Evolutionary conservation across 208 protist species (phyloP), one percentile per base, ranked within the genome.

Genomic region (Zelonia costaricensis): DNA sequence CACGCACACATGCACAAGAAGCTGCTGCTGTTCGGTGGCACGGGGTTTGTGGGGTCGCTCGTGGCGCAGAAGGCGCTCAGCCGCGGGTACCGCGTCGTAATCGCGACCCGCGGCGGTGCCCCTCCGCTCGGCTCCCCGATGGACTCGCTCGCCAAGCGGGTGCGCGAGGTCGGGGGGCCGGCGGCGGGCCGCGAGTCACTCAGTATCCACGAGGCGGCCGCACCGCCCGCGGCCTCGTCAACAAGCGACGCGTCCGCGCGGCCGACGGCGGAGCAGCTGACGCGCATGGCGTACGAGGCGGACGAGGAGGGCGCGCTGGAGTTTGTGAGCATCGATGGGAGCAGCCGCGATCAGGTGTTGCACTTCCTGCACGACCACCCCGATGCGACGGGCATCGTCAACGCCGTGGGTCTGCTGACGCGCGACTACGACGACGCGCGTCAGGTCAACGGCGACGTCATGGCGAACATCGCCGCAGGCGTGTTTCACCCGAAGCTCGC

Each of bases 11-110:
- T 76, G 65, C 72, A 82, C 38, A 75, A 75, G 56, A 95, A 94
- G 53, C 39, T 95, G n/a, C 55, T 95, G 6, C 49, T 93, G n/a
- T 92, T 95, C 66, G 89, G 89, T 22, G 89, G 86, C 9, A 95
- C 77, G 18, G 89, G 89, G 9, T 95, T 90, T 48, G 84, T 95
- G 18, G 89, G 89, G 16, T 75, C 73, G 63, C 20, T 62, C 33
- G 73, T 95, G 4, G 76, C 77, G 10, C 66, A 62, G 28, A 86
- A 80, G 30, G 82, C 88, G 6, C 69, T 94, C 5, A 62, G 73
- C 45, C 71, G 80, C 25, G 85, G 85, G 62, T 92, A 83, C 62
- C 57, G 61, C 13, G 84, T 94, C 20, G 64, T 92, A 20, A 66
- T 88, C 65, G 84, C 84, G 13, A 82, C 83, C 6, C 84, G 88